A percentile compares a stretch with the other conserved stretches of the same genome.
These are phyloP conservation scores for Wickerhamiella qilinensis DNA, from an alignment of 805 yeast species.

Conservation along the genomic window DNA sequence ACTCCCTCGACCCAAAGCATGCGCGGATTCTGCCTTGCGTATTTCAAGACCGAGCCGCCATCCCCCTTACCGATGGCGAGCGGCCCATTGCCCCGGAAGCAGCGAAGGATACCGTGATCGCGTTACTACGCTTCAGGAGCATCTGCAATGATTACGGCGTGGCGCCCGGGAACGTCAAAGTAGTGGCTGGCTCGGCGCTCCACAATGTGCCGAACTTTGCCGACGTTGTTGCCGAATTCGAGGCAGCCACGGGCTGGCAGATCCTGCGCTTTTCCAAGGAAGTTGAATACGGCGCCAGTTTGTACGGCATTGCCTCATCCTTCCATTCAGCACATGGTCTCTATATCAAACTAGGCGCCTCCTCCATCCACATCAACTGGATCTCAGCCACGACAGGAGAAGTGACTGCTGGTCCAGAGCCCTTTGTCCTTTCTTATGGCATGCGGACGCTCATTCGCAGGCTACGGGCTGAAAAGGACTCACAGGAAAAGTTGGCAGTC, in stretches of 20 bases:
- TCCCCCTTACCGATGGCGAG: slow-evolving; percentile 34
- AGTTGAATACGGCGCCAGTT: slow-evolving; percentile 48
- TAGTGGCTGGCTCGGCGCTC: slow-evolving; percentile 63
- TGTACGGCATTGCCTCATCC: slow-evolving; percentile 61
- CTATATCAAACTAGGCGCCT: slow-evolving; percentile 62
- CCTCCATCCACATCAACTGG: slow-evolving; percentile 57
- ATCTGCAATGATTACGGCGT: slow-evolving; percentile 67
- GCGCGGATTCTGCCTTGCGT: slow-evolving; percentile 67
- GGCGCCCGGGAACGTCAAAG: slow-evolving; percentile 35
- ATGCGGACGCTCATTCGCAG: slow-evolving; percentile 51
- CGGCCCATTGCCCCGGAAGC: slow-evolving; percentile 23
- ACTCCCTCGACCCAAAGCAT: slow-evolving; percentile 51
- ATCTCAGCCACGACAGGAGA: slow-evolving; percentile 40
- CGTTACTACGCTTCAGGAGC: slow-evolving; percentile 49
- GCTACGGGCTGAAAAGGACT: slow-evolving; percentile 34
- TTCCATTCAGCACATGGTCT: slow-evolving; percentile 51
- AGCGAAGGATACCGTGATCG: slow-evolving; percentile 41
- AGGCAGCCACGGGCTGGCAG: slow-evolving; percentile 47
- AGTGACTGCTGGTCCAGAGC: slow-evolving; percentile 25
- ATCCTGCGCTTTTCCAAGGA: slow-evolving; percentile 43
- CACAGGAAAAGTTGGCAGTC: slow-evolving; percentile 23
- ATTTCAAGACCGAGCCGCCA: slow-evolving; percentile 57
- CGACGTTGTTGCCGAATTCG: slow-evolving; percentile 40
- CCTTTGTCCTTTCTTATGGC: slow-evolving; percentile 44
- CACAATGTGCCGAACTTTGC: slow-evolving; percentile 51